Base-by-base conservation (phyloP, 2,329 filamentous ascomycete genomes). In the Claviceps capensis region DNA sequence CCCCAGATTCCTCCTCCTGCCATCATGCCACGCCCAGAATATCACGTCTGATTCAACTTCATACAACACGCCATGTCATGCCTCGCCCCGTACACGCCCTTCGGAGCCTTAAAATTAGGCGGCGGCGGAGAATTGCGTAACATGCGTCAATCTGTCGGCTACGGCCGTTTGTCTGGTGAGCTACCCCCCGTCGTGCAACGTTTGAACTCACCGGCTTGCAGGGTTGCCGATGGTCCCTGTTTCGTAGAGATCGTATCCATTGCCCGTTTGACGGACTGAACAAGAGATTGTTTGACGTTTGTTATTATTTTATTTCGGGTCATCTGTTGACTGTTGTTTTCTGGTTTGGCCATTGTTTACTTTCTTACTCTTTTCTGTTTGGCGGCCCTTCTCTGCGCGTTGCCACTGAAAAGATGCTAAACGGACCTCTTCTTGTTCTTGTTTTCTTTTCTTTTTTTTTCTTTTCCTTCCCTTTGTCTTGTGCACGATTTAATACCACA, bases 161-260 rank as follows among this genome's bases (percentile, higher is more conserved):
- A 42, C 49, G 34, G 38, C 40, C 49, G 16, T 41, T 22, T 41
- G 37, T 22, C 42, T 44, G 42, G 4, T 4, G 5, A 13, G 11
- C 42, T 7, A 44, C 19, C 6, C 6, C 19, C 45, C 40, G 46
- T 49, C 30, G 53, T 54, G 53, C 47, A 5, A 52, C 53, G 7
- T 38, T n/a, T 50, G 16, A 52, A 54, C 50, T 49, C 53, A 47
- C 47, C 53, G 46, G 43, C 49, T 37, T 47, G 46, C 49, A 54
- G 49, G 45, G 49, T 51, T 45, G 41, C 42, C 41, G 4, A 49
- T 54, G 36, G 45, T 47, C 34, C 26, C 16, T 26, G 17, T 42
- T 19, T 13, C 36, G 43, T 36, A 17, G 30, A 46, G 14, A 14
- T 17, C 14, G 40, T 45, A 9, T 17, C 42, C 47, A 11, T 49